These are phyloP conservation scores for Drechslerella coelobrocha DNA, from an alignment of 2,329 filamentous ascomycete genomes.

Conservation along the genomic window DNA sequence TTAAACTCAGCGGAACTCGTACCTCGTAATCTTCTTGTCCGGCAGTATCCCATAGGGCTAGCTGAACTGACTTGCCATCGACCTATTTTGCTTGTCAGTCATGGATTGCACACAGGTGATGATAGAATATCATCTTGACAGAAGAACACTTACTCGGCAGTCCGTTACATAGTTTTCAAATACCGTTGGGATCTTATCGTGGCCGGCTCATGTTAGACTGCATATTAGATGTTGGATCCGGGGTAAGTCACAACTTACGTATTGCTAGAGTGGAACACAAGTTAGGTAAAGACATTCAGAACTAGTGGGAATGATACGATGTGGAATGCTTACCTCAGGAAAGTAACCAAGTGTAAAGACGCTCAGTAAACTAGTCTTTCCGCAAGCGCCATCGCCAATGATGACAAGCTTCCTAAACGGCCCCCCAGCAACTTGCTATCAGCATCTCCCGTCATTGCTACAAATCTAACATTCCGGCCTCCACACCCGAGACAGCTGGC, in stretches of 20 bases:
- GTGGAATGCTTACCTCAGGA: constrained; percentile 76
- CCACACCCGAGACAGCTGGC: background rate
- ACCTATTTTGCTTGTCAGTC: constrained; percentile 47
- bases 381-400: constrained; percentile 95
- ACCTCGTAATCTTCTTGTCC: constrained; percentile 96
- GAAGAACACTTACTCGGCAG: constrained; percentile 74
- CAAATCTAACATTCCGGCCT: background rate
- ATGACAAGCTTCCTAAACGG: constrained; percentile 85
- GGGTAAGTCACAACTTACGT: constrained; percentile 27
- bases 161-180: constrained; percentile 99
- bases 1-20: too few relatives aligned
- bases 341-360: constrained; percentile 99
- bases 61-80: constrained; percentile 96
- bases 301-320: constrained; percentile 17
- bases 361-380: constrained; percentile 95
- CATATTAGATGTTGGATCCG: background rate
- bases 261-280: constrained; percentile 23
- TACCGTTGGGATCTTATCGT: constrained; percentile 82
- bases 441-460: constrained; percentile 13
- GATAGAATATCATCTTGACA: background rate
- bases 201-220: constrained; percentile 41
- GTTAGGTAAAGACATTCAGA: constrained; percentile 18
- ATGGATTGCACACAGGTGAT: background rate
- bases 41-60: constrained; percentile 99
- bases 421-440: constrained; percentile 7